Evolutionary conservation across 192 early-diverging fungal genomes (phyloP), one percentile per base, ranked within the genome.

Genomic region (Geranomyces michiganensis): DNA sequence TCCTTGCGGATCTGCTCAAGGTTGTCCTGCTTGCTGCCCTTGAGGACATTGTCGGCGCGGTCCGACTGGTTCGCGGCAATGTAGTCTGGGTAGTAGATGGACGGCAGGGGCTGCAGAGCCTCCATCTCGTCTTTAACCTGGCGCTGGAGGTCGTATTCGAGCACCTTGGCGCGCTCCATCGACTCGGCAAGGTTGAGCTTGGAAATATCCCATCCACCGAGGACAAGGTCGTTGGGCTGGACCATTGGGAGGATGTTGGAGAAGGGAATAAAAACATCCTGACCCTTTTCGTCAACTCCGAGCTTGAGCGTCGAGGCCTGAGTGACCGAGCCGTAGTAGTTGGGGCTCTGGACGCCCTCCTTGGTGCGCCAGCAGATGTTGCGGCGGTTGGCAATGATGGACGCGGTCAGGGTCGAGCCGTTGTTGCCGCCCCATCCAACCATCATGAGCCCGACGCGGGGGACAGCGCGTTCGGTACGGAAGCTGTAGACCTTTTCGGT

Each of bases 381-480:
- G 70, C 83, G 76, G 80, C 89, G 91, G 90, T 99, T 96, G 71
- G 97, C 96, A 62, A 96, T 82, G 81, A 97, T 93, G 78, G 94
- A 92, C 8, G 97, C 97, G 47, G 96, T 97, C 67, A 99, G 76
- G 64, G 96, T 99, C 63, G 94, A 93, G 64, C 96, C 96, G 83
- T 99, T 99, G 93, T 99, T 99, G 74, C 97, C 97, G 74, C 95
- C 97, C 94, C 94, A 96, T 32, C 97, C 97, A 74, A 99, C 95
- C 79, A 99, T 91, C 97, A 99, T 97, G 53, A 99, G 84, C 71
- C 94, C 92, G 62, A 92, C 82, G 67, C 87, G 89, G 53, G 94
- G 94, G 46, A 97, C 90, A 36, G 79, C 85, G 76, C 86, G 84
- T 56, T 90, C 88, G 76, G 92, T 93, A 80, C 91, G 88, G 86